Conservation (phyloP, 2,329 filamentous ascomycete species). For the Dactylellina leptospora region DNA sequence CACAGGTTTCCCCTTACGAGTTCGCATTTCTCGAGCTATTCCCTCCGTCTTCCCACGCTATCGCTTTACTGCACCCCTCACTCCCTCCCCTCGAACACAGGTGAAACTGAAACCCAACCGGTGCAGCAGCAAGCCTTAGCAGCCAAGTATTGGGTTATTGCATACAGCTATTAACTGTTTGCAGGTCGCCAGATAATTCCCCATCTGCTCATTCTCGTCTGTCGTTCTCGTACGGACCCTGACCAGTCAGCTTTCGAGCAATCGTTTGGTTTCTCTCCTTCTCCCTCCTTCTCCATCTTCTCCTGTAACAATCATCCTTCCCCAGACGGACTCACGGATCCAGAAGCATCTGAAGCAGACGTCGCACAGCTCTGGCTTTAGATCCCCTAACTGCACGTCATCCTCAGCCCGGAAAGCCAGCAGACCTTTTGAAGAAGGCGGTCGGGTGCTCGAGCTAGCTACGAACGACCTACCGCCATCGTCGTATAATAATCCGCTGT, state of each 20-base stretch:
- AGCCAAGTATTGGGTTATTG: background rate
- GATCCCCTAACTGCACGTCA: conserved; percentile 33
- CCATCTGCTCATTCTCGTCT: background rate
- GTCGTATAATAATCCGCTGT: background rate
- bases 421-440: conserved; percentile 19
- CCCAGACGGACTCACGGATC: conserved; percentile 39
- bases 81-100: conserved; percentile 42
- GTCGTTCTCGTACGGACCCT: background rate
- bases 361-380: conserved; percentile 38
- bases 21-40: conserved; percentile 20
- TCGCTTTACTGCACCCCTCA: conserved; percentile 23
- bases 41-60: conserved; percentile 44
- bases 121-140: conserved; percentile 2
- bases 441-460: conserved; percentile 18
- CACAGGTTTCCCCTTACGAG: conserved; percentile 23
- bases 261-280: conserved; percentile 17
- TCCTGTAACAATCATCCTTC: conserved; percentile 37
- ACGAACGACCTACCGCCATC: background rate
- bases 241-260: conserved; percentile 33
- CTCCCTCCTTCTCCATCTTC: background rate
- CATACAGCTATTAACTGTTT: background rate
- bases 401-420: conserved; percentile 12
- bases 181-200: background rate
- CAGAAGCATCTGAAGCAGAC: conserved; percentile 26
- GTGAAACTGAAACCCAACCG: conserved; percentile 52